Evolutionary conservation across 257 asterid species (phyloP), one percentile per base, ranked within the genome.

Genomic region (Datura wrightii): DNA sequence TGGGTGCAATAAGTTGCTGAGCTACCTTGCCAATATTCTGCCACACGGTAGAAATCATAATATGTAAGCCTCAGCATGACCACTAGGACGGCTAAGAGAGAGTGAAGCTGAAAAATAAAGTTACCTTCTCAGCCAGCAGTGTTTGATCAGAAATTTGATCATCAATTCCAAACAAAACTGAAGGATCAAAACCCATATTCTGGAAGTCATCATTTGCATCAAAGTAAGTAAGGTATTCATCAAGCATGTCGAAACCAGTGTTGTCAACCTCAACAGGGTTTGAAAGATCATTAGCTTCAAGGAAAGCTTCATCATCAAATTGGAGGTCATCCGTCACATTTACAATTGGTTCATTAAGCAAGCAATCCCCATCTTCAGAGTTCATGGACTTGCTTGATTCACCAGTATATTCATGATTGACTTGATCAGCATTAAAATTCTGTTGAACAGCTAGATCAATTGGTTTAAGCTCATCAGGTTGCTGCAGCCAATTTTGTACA

Each of bases 211-310:
- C 90, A 69, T 86, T 88, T 56, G 97, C 90, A 87, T 95, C 97
- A 34, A 88, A 88, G 93, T 86, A 95, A 1, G 89, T 54, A 79
- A 92, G 93, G 90, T 91, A 93, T 53, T 94, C 97, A 63, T 91
- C 98, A 67, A 94, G 87, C 91, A 88, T 87, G 88, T 90, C 92
- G 24, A 89, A 87, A 70, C 90, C 79, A 71, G 94, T 86, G 79
- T 87, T 50, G 83, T 89, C 90, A 60, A 87, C 81, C 42, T 86
- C 89, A n/a, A 88, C 82, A 2, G 96, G 94, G 87, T 87, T 86
- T 31, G 91, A 46, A 48, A 97, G 92, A 89, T 97, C 98, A 84
- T 90, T 89, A 65, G 97, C 89, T 87, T 95, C 98, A 69, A 93
- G 86, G 84, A 91, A 92, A 76, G 94, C 93, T 67, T 91, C 95